phyloP scores from a whole-genome alignment of 352 stramenopile species.

The Globisporangium spinosum region DNA sequence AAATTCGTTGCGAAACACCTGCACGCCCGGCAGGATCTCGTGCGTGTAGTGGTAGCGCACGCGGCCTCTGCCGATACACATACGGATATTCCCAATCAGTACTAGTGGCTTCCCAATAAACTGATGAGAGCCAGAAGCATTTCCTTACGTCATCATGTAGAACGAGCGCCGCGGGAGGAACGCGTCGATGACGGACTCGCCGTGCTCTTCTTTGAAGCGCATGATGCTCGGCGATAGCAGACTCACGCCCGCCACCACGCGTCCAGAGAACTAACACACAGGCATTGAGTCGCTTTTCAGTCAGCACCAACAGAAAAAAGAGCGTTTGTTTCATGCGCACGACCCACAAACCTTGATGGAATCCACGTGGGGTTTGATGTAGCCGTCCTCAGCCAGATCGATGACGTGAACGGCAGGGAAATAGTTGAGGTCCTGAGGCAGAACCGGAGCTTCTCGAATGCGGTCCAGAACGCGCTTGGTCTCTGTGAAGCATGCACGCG shows the following conservation, averaged over 20 bases:
- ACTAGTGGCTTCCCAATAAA: background rate
- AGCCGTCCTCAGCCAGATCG: slow-evolving; percentile 74
- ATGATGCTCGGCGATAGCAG: slow-evolving; percentile 81
- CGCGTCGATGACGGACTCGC: slow-evolving; percentile 62
- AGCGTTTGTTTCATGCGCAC: background rate
- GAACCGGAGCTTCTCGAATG: slow-evolving; percentile 49
- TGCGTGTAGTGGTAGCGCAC: slow-evolving; percentile 86
- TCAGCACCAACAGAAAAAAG: background rate
- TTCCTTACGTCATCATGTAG: slow-evolving; percentile 84
- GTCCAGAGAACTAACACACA: slow-evolving; percentile 61
- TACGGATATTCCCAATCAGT: background rate
- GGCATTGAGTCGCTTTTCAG: background rate
- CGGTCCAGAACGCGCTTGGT: slow-evolving; percentile 60
- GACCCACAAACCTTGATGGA: slow-evolving; percentile 61
- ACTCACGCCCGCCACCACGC: slow-evolving; percentile 71
- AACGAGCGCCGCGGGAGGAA: slow-evolving; percentile 71
- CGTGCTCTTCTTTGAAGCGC: slow-evolving; percentile 80
- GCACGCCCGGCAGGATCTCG: slow-evolving; percentile 68
- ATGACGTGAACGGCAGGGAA: slow-evolving; percentile 82
- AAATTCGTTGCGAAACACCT: slow-evolving; percentile 51
- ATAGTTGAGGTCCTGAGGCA: slow-evolving; percentile 63
- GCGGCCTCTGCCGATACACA: slow-evolving; percentile 33
- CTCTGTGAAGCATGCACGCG: slow-evolving; percentile 27
- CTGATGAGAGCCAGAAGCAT: background rate
- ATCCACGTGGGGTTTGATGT: slow-evolving; percentile 85